Conservation (phyloP, 257 asterid species). For the Rauvolfia tetraphylla region DNA sequence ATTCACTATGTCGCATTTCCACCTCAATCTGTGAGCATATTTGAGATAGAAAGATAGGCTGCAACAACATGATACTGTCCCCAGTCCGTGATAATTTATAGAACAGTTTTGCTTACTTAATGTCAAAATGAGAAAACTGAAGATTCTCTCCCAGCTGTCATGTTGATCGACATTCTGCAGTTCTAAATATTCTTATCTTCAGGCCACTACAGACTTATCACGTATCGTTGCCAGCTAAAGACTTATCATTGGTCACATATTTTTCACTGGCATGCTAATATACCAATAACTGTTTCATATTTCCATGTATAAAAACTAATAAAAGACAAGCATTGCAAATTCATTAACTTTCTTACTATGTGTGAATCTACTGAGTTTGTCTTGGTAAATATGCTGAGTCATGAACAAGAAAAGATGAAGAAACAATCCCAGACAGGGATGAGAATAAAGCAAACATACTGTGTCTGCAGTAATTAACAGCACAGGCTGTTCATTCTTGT, state of each 20-base stretch:
- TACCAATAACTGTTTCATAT: not conserved
- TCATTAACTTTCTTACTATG: not conserved
- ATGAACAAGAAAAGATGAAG: not conserved
- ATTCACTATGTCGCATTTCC: not conserved
- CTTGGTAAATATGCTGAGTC: not conserved
- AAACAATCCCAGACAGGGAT: not conserved
- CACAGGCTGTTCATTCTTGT: slow-evolving; percentile 39
- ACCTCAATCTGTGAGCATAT: not conserved
- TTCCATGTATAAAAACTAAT: not conserved
- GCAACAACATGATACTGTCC: too few relatives aligned
- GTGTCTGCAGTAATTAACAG: slow-evolving; percentile 87
- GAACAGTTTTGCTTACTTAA: too few relatives aligned
- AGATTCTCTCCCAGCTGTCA: not conserved
- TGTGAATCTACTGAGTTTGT: not conserved
- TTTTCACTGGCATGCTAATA: not conserved
- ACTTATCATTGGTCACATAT: not conserved
- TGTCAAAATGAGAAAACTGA: too few relatives aligned
- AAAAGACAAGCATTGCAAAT: too few relatives aligned
- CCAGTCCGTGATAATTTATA: not conserved
- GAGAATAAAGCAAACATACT: slow-evolving; percentile 39
- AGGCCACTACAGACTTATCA: too few relatives aligned
- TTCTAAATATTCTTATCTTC: not conserved
- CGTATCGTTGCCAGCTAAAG: too few relatives aligned
- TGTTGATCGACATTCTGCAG: not conserved
- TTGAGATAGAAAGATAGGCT: not conserved